Evolutionary conservation across 805 yeast species (phyloP).

Genomic region (Saccharomyces paradoxus): DNA sequence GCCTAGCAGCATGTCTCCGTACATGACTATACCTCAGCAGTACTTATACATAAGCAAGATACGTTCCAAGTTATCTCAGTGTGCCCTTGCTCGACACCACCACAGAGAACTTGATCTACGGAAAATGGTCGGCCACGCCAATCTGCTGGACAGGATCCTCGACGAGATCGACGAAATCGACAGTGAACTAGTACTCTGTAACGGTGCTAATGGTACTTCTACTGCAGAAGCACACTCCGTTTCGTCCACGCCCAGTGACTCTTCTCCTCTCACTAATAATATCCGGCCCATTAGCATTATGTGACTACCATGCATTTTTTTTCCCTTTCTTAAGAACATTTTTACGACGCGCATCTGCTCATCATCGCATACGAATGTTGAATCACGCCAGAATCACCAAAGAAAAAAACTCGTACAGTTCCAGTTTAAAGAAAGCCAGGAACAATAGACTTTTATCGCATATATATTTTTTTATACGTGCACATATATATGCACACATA

Average conservation of each 20-base stretch:
- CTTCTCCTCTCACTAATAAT: neutral
- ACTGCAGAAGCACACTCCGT: neutral
- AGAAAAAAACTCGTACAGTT: neutral
- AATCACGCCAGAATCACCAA: neutral
- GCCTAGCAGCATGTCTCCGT: neutral
- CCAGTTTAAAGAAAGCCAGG: neutral
- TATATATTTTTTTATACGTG: neutral
- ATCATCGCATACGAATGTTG: neutral
- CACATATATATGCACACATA: neutral
- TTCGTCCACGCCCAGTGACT: neutral
- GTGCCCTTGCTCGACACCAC: neutral
- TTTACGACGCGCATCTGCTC: neutral
- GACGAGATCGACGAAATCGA: slow-evolving; percentile 11
- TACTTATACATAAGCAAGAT: neutral
- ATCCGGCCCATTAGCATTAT: neutral
- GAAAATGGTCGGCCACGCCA: slow-evolving; percentile 27
- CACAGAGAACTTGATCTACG: slow-evolving; percentile 20
- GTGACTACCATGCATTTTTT: neutral
- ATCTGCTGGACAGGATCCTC: slow-evolving; percentile 23
- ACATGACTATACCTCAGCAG: neutral
- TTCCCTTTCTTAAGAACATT: neutral
- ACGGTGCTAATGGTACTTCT: neutral
- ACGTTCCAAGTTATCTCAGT: neutral
- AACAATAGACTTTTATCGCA: neutral
- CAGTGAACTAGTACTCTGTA: neutral